Percentiles rank a stretch among this genome's conserved stretches.
phyloP scores from a whole-genome alignment of 805 yeast genomes.

The Metschnikowia lochheadii region DNA sequence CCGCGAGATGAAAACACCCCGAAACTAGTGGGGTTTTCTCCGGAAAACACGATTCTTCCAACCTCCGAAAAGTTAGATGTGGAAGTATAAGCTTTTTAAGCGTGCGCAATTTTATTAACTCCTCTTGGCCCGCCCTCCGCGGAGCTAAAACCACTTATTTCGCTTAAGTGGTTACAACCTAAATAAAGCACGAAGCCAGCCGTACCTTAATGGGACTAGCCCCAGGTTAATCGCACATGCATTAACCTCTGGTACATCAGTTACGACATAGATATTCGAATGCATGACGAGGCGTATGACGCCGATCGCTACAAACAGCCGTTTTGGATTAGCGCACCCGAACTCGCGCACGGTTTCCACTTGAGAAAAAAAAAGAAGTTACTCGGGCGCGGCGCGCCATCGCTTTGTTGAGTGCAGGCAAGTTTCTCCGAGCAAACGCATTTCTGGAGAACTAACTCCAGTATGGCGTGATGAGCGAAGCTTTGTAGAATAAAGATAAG shows the following conservation, averaged over 20 bases:
- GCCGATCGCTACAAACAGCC: neutral
- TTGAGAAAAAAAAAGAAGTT: too few species aligned
- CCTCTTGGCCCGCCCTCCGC: neutral
- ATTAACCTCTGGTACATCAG: neutral
- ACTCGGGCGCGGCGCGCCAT: neutral
- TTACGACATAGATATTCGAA: neutral
- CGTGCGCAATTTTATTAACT: neutral
- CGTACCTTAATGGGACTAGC: neutral
- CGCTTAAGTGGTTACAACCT: neutral
- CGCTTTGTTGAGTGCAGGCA: neutral
- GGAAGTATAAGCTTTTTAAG: neutral
- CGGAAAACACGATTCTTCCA: too few species aligned
- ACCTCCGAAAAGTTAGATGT: too few species aligned
- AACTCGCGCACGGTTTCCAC: neutral
- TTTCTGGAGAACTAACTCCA: neutral
- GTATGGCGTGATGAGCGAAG: neutral
- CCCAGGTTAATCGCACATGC: neutral
- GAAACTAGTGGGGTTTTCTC: too few species aligned
- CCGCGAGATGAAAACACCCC: too few species aligned
- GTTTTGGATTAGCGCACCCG: neutral
- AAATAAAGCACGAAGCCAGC: neutral
- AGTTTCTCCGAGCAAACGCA: neutral
- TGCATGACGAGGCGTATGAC: neutral
- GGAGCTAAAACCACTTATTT: too few species aligned
- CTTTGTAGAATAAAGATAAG: neutral